These are phyloP conservation scores for Aureobasidium lini DNA, from an alignment of 2,329 filamentous ascomycete species.

Conservation along the genomic window DNA sequence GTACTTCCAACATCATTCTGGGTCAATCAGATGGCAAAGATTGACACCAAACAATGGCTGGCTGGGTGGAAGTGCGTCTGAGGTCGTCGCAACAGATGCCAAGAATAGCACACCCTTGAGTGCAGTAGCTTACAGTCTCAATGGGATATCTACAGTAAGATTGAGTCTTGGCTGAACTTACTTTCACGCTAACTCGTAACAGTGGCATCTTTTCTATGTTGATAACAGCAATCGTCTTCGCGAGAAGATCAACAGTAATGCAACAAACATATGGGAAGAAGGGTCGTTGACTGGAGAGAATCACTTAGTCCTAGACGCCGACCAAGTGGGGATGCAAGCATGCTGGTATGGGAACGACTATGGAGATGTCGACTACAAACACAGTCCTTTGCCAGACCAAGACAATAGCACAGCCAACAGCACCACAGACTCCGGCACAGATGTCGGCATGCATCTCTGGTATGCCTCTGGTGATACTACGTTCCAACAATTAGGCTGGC, in stretches of 20 bases:
- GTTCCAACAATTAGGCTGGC: slow-evolving; percentile 37
- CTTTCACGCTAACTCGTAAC: neutral
- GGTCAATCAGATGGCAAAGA: slow-evolving; percentile 35
- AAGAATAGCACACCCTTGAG: slow-evolving; percentile 38
- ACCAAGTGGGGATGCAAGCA: slow-evolving; percentile 31
- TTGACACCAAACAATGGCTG: slow-evolving; percentile 29
- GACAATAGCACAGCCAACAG: slow-evolving; percentile 17
- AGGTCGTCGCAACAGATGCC: slow-evolving; percentile 35
- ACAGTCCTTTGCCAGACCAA: slow-evolving; percentile 27
- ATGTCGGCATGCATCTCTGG: slow-evolving; percentile 39
- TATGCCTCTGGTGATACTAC: slow-evolving; percentile 33
- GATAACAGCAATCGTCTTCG: slow-evolving; percentile 32
- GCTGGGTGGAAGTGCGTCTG: slow-evolving; percentile 31
- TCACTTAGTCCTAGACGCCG: slow-evolving; percentile 25
- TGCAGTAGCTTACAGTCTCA: slow-evolving; percentile 34
- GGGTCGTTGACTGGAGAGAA: slow-evolving; percentile 29
- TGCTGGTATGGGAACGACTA: slow-evolving; percentile 33
- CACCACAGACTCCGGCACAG: slow-evolving; percentile 22
- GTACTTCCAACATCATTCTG: slow-evolving; percentile 39
- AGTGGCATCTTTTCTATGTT: slow-evolving; percentile 37
- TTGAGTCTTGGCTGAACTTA: no score
- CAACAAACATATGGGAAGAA: slow-evolving; percentile 32
- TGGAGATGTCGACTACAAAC: slow-evolving; percentile 31
- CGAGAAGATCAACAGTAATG: slow-evolving; percentile 29
- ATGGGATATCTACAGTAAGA: slow-evolving; percentile 30